phyloP scores from a whole-genome alignment of 495 filamentous ascomycete species.

The Zalerion maritima region DNA sequence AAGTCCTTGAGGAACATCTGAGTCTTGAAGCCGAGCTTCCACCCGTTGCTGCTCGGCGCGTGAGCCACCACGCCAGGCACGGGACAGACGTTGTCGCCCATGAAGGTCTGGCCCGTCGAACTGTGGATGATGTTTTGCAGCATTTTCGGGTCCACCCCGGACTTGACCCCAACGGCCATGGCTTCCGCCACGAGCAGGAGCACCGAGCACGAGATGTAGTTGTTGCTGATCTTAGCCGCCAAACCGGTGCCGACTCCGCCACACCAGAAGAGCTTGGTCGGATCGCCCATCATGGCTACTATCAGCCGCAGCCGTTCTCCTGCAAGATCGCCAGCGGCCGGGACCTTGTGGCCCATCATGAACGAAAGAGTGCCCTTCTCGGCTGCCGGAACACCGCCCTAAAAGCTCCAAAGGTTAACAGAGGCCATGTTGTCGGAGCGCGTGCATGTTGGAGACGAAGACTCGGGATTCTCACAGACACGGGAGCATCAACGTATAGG shows the following conservation, averaged over 20 bases:
- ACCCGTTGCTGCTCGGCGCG: conserved; percentile 23
- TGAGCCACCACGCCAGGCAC: conserved; percentile 20
- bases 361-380: conserved; percentile 32
- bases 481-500: conserved; percentile 20
- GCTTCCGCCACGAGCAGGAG: conserved; percentile 25
- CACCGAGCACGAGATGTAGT: conserved; percentile 25
- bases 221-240: conserved; percentile 27
- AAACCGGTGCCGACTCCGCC: conserved; percentile 20
- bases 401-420: too few relatives aligned
- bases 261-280: conserved; percentile 18
- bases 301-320: too few relatives aligned
- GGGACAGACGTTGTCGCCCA: conserved; percentile 23
- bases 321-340: too few relatives aligned
- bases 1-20: conserved; percentile 21
- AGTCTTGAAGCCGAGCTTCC: conserved; percentile 25
- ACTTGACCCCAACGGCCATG: conserved; percentile 24
- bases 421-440: too few relatives aligned
- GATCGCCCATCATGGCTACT: too few relatives aligned
- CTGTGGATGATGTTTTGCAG: conserved; percentile 23
- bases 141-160: conserved; percentile 21
- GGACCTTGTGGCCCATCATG: conserved; percentile 24
- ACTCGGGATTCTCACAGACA: too few relatives aligned
- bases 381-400: conserved; percentile 29
- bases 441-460: too few relatives aligned
- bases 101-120: conserved; percentile 23